These are phyloP conservation scores for Malus domestica DNA, from an alignment of 306 rosid species.

Conservation along the genomic window DNA sequence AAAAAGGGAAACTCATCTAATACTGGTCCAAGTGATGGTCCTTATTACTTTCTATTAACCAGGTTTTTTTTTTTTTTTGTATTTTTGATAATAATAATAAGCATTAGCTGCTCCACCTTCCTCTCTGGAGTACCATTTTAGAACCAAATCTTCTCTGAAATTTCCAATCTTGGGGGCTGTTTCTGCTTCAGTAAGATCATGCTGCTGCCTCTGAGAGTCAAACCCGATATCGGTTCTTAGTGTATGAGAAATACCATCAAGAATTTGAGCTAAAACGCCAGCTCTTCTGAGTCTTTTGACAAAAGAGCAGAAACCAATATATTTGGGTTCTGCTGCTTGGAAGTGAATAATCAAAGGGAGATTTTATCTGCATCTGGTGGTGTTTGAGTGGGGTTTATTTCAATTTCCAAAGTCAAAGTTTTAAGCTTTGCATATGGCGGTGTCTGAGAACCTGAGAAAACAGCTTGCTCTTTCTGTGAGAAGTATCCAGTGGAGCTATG, in stretches of 20 bases:
- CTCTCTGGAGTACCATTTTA: not conserved
- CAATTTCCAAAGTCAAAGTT: conserved; percentile 12
- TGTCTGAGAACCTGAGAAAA: conserved; percentile 47
- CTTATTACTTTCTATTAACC: not conserved
- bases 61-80: not conserved
- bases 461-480: conserved; percentile 80
- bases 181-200: conserved; percentile 2
- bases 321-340: conserved; percentile 14
- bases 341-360: conserved; percentile 7
- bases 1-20: not conserved
- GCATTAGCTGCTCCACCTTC: conserved; percentile 4
- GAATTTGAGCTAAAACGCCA: conserved; percentile 4
- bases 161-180: not conserved
- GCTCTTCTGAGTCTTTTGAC: not conserved
- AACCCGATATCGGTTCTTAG: conserved; percentile 8
- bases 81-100: not conserved
- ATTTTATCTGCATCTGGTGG: conserved; percentile 1
- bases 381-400: not conserved
- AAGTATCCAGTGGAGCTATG: conserved; percentile 81
- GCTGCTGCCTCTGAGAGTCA: conserved; percentile 7
- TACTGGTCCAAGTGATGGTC: not conserved
- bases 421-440: conserved; percentile 26
- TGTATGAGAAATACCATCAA: conserved; percentile 3
- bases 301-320: not conserved
- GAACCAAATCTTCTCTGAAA: not conserved